Conservation (phyloP, 2,329 filamentous ascomycete genomes). For the Colletotrichum tropicale region DNA sequence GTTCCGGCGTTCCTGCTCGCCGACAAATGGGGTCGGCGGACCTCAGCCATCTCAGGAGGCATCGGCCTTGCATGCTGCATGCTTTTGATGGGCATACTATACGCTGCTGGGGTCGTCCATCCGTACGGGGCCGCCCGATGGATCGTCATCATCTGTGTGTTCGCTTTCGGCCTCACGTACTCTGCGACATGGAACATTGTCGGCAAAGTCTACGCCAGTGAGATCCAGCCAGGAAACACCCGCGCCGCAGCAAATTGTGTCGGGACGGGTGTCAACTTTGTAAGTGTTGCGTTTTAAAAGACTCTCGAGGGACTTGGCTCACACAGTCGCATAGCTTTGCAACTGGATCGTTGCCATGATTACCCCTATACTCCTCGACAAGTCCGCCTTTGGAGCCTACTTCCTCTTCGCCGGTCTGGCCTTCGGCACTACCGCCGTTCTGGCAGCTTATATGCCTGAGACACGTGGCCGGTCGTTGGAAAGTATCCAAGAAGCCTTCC, state of each 20-base stretch:
- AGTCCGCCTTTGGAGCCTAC: constrained; percentile 45
- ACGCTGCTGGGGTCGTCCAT: constrained; percentile 49
- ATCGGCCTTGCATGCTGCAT: constrained; percentile 53
- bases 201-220: constrained; percentile 59
- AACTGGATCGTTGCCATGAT: constrained; percentile 52
- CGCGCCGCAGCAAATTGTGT: constrained; percentile 58
- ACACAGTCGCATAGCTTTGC: constrained; percentile 29
- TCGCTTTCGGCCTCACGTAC: constrained; percentile 51
- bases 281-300: no score
- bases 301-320: no score
- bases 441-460: constrained; percentile 32
- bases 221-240: constrained; percentile 60
- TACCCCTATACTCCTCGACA: constrained; percentile 43
- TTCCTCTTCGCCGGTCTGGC: constrained; percentile 48
- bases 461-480: constrained; percentile 45
- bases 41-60: constrained; percentile 58
- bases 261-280: constrained; percentile 37
- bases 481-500: constrained; percentile 44
- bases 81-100: constrained; percentile 58
- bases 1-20: constrained; percentile 60
- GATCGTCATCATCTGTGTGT: constrained; percentile 56
- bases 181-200: constrained; percentile 58
- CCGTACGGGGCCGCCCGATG: constrained; percentile 45
- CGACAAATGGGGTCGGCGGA: constrained; percentile 62
- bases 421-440: constrained; percentile 26